These are phyloP conservation scores for Fusarium sarcochroum DNA, from an alignment of 2,329 filamentous ascomycete species.

Conservation along the genomic window DNA sequence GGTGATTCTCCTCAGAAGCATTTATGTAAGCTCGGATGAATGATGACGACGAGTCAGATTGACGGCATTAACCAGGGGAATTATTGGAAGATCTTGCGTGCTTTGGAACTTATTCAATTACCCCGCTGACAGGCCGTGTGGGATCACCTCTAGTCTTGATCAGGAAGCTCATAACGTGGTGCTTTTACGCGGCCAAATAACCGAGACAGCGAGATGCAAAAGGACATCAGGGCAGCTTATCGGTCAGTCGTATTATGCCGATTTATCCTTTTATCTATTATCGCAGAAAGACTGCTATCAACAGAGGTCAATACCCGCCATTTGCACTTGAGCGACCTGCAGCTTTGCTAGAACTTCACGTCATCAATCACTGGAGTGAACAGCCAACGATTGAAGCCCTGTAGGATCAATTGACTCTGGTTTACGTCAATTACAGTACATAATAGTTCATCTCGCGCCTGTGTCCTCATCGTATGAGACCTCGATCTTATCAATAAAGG, in stretches of 20 bases:
- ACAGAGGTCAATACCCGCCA: no score
- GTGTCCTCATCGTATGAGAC: not conserved
- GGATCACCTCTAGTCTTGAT: slow-evolving; percentile 23
- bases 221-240: slow-evolving; percentile 1
- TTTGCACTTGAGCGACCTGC: no score
- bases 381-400: no score
- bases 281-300: no score
- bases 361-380: no score
- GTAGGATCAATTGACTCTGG: not conserved
- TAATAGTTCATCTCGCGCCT: rapidly evolving
- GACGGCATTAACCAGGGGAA: not conserved
- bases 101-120: not conserved
- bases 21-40: slow-evolving; percentile 13
- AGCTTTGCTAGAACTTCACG: no score
- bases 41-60: slow-evolving; percentile 5
- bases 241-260: no score
- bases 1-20: not conserved
- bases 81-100: not conserved
- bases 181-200: not conserved
- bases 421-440: not conserved
- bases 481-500: not conserved
- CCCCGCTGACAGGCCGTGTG: slow-evolving; percentile 13
- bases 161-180: slow-evolving; percentile 10
- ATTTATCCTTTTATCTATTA: no score
- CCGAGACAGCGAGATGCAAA: not conserved